Percentiles rank a stretch among this genome's conserved stretches.
These are phyloP conservation scores for Fraxinus nigra DNA, from an alignment of 305 asterid species.

Conservation along the genomic window DNA sequence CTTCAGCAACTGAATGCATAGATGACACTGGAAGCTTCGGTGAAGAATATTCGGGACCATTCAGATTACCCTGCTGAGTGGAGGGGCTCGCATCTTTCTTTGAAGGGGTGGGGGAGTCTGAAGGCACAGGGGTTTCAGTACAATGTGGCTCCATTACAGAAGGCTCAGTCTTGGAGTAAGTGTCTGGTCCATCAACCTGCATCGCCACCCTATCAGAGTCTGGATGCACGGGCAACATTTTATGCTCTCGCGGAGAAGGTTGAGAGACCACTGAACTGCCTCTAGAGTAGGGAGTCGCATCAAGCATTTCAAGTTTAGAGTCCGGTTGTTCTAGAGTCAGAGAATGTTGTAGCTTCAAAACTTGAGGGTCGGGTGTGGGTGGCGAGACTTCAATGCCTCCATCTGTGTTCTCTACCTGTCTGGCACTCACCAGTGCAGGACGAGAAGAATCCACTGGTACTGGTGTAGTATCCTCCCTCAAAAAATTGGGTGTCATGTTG, in stretches of 20 bases:
- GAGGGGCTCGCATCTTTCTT: constrained; percentile 21
- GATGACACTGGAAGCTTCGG: constrained; percentile 4
- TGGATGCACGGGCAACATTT: constrained; percentile 15
- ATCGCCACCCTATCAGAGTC: constrained; percentile 21
- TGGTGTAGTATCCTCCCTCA: neutral
- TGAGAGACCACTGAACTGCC: constrained; percentile 16
- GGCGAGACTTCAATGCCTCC: constrained; percentile 32
- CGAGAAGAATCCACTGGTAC: neutral
- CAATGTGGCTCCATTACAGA: constrained; percentile 25
- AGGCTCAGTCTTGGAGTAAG: neutral
- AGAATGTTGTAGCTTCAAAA: constrained; percentile 12
- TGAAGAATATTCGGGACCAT: constrained; percentile 16
- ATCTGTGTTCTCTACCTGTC: constrained; percentile 37
- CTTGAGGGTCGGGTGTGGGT: constrained; percentile 24
- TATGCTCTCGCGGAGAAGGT: constrained; percentile 13
- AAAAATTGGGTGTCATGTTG: constrained; percentile 1
- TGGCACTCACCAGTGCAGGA: constrained; percentile 20
- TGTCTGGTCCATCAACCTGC: constrained; percentile 18
- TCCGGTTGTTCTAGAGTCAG: constrained; percentile 27
- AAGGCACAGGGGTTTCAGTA: constrained; percentile 20
- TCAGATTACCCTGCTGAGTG: constrained; percentile 15
- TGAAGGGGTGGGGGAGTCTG: constrained; percentile 21
- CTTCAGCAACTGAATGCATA: constrained; percentile 22
- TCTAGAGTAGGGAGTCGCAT: constrained; percentile 13
- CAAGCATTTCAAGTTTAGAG: constrained; percentile 22